Evolutionary conservation across 148 eudicot species (phyloP).

Genomic region (Limonium bicolor): DNA sequence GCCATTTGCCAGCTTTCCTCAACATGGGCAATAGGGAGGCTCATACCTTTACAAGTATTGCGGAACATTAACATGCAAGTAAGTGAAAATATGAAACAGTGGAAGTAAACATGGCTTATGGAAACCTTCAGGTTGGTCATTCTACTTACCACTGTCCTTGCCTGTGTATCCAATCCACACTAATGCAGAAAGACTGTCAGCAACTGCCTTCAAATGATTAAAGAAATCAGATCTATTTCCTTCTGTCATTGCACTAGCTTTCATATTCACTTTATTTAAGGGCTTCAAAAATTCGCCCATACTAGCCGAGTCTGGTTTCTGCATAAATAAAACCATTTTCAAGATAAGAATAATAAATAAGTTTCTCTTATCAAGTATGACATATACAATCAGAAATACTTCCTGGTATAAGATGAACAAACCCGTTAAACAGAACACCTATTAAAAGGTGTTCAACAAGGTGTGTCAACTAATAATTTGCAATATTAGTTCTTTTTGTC

Average conservation of each 20-base stretch:
- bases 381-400: no score
- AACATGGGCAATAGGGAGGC: constrained; percentile 88
- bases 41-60: no score
- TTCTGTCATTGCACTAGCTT: constrained; percentile 60
- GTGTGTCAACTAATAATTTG: no score
- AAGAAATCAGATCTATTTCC: constrained; percentile 61
- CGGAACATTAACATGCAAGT: no score
- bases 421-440: no score
- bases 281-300: constrained; percentile 68
- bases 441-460: no score
- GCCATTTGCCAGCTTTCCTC: constrained; percentile 99
- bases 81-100: no score
- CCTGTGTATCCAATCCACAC: constrained; percentile 93
- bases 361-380: not conserved
- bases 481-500: no score
- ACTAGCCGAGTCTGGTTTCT: constrained; percentile 79
- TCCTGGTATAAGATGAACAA: no score
- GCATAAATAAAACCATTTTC: constrained; percentile 14
- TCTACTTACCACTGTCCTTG: constrained; percentile 69
- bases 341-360: not conserved
- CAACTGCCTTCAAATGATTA: constrained; percentile 60
- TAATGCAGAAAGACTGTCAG: constrained; percentile 77
- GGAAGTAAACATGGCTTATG: no score
- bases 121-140: no score
- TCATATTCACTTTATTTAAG: constrained; percentile 50